Evolutionary conservation across 352 stramenopile genomes (phyloP).

Genomic region (Globisporangium lucens): DNA sequence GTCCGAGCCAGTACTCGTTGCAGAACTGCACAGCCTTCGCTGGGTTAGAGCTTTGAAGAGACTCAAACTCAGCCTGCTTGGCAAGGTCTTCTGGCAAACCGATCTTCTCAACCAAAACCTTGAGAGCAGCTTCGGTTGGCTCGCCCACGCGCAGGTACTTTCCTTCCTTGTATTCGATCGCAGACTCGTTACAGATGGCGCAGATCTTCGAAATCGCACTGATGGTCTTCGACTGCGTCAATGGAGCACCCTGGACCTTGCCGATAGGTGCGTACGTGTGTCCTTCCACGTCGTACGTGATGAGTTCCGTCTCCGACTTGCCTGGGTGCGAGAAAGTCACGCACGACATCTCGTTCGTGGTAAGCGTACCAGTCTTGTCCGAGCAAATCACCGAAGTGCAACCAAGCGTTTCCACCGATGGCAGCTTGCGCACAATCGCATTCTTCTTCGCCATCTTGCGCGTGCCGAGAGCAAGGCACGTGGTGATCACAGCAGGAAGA

Average conservation of each 20-base stretch:
- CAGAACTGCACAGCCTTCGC: conserved; percentile 78
- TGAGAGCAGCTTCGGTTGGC: conserved; percentile 96
- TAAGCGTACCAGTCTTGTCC: conserved; percentile 95
- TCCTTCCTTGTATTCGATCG: conserved; percentile 84
- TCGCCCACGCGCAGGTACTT: conserved; percentile 92
- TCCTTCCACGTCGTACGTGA: conserved; percentile 92
- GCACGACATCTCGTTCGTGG: conserved; percentile 98
- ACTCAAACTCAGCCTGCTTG: conserved; percentile 61
- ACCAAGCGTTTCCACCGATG: conserved; percentile 97
- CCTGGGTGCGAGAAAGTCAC: conserved; percentile 75
- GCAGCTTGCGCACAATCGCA: conserved; percentile 97
- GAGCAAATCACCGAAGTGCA: conserved; percentile 95
- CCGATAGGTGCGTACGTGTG: conserved; percentile 92
- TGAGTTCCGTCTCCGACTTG: conserved; percentile 61
- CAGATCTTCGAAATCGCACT: conserved; percentile 88
- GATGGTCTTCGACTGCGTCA: conserved; percentile 74
- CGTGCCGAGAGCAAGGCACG: conserved; percentile 94
- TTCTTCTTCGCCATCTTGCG: conserved; percentile 97
- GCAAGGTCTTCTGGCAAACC: conserved; percentile 69
- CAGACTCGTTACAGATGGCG: conserved; percentile 97
- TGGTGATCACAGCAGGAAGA: conserved; percentile 98
- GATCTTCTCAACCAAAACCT: conserved; percentile 95
- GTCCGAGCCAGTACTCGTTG: conserved; percentile 72
- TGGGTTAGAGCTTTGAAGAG: conserved; percentile 57
- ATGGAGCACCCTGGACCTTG: conserved; percentile 46